Conservation (phyloP, 441 rosid species). For the Pelargonium citronellum region DNA sequence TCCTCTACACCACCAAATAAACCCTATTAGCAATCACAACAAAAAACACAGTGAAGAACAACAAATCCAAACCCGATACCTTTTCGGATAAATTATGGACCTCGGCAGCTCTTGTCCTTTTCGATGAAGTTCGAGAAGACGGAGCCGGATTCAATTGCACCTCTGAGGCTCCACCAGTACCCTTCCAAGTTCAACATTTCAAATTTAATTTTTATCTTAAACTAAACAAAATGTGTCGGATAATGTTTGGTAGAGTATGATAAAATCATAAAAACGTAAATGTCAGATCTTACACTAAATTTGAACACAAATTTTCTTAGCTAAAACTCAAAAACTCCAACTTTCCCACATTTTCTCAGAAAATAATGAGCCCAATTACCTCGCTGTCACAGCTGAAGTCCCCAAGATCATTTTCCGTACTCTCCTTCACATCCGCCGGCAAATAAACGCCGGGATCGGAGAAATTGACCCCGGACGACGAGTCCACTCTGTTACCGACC, state of each 20-base stretch:
- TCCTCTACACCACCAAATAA: constrained; percentile 41
- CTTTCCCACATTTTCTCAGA: not conserved
- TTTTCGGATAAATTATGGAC: constrained; percentile 84
- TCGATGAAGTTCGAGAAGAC: constrained; percentile 44
- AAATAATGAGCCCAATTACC: not conserved
- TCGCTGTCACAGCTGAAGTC: constrained; percentile 5
- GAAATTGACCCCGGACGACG: constrained; percentile 25
- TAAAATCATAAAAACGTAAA: not conserved
- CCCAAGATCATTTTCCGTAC: not conserved
- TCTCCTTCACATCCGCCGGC: constrained; percentile 4
- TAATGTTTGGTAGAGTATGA: too few relatives aligned
- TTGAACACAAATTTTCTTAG: not conserved
- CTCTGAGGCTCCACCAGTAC: constrained; percentile 34
- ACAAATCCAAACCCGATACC: constrained; percentile 27
- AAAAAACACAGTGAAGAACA: not conserved
- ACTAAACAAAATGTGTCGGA: too few relatives aligned
- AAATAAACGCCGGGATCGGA: constrained; percentile 32
- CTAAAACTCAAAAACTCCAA: not conserved
- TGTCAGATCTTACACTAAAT: not conserved
- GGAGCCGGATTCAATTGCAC: constrained; percentile 32
- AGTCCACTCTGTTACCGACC: not conserved
- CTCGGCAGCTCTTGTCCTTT: constrained; percentile 76
- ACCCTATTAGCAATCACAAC: constrained; percentile 9
- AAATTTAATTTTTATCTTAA: not conserved
- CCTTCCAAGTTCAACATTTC: constrained; percentile 29